phyloP scores from a whole-genome alignment of 768 basidiomycete species.

The Pisolithus sp. region DNA sequence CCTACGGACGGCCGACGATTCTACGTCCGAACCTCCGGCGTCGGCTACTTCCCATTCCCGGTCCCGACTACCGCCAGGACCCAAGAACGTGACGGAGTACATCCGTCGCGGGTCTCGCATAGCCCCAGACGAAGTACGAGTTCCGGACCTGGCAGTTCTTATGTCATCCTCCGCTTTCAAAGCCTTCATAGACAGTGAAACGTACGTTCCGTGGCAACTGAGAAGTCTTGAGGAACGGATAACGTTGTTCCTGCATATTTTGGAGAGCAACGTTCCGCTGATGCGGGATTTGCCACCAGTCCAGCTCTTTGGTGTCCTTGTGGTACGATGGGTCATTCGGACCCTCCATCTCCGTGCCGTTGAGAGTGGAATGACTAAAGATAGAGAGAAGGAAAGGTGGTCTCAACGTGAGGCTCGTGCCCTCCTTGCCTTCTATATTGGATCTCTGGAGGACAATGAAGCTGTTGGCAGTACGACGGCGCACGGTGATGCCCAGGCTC shows the following conservation, averaged over 20 bases:
- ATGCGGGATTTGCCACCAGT: constrained; percentile 44
- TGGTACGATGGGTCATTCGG: constrained; percentile 56
- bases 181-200: constrained; percentile 14
- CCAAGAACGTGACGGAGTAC: constrained; percentile 45
- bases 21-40: constrained; percentile 19
- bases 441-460: constrained; percentile 7
- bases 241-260: constrained; percentile 46
- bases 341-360: constrained; percentile 45
- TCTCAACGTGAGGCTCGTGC: constrained; percentile 53
- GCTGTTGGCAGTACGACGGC: constrained; percentile 7
- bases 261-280: constrained; percentile 46
- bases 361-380: constrained; percentile 43
- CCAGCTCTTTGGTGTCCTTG: constrained; percentile 45
- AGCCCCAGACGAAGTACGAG: constrained; percentile 48
- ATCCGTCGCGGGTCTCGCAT: constrained; percentile 65
- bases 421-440: constrained; percentile 47
- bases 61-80: constrained; percentile 12
- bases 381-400: constrained; percentile 67
- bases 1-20: constrained; percentile 41
- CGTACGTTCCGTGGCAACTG: constrained; percentile 41
- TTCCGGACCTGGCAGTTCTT: constrained; percentile 44
- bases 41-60: constrained; percentile 31
- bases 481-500: background rate
- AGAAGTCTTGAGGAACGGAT: constrained; percentile 46
- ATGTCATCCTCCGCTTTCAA: constrained; percentile 33